A percentile compares a stretch with the other conserved stretches of the same genome.
Conservation (phyloP, 495 filamentous ascomycete genomes). For the Xylaria longipes region DNA sequence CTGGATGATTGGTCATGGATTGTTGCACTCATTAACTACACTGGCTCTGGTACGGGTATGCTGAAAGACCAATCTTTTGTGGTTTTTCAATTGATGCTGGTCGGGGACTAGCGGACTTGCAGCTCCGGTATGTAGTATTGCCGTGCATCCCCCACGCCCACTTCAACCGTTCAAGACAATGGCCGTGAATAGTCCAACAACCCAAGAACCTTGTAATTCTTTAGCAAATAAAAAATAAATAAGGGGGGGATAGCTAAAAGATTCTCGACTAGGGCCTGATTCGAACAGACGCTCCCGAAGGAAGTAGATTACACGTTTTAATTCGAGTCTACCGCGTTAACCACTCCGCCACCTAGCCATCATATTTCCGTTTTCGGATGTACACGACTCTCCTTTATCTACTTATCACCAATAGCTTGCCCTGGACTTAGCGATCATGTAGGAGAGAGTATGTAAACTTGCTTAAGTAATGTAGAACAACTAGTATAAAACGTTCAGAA, state of each 20-base stretch:
- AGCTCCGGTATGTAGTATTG: too few relatives aligned
- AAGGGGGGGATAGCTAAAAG: neutral
- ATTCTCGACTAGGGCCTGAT: slow-evolving; percentile 10
- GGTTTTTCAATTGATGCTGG: too few relatives aligned
- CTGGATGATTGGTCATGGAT: too few relatives aligned
- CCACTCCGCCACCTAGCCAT: slow-evolving; percentile 26
- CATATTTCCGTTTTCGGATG: neutral
- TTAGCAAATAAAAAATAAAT: neutral
- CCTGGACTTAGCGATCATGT: too few relatives aligned
- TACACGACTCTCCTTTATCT: too few relatives aligned
- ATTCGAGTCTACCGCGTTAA: slow-evolving; percentile 24
- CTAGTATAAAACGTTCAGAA: neutral
- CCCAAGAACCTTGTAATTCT: neutral
- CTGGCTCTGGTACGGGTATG: too few relatives aligned
- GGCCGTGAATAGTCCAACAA: neutral
- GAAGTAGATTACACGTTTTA: neutral
- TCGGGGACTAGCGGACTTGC: too few relatives aligned
- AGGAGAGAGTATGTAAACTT: too few relatives aligned
- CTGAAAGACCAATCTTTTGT: too few relatives aligned
- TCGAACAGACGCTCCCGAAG: slow-evolving; percentile 23
- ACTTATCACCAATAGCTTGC: too few relatives aligned
- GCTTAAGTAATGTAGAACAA: neutral
- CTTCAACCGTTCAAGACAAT: neutral
- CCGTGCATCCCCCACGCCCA: neutral
- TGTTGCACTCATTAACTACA: too few relatives aligned